Percentiles rank a stretch among this genome's conserved stretches.
These are phyloP conservation scores for Eutreptiella sp. DNA, from an alignment of 208 protist genomes.

Conservation along the genomic window DNA sequence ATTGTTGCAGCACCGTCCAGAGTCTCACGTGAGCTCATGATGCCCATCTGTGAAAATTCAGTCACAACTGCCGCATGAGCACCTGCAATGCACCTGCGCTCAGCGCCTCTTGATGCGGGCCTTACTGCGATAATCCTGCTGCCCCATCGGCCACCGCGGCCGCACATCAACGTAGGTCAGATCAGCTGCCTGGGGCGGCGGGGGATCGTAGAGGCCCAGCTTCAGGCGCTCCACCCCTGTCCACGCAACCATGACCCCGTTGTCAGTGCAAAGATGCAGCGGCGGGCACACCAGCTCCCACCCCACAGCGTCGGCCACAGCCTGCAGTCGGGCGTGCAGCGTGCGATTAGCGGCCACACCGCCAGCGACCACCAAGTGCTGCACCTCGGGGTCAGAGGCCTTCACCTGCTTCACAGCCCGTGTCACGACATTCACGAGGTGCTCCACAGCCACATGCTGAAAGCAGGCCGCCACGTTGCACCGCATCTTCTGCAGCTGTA, in stretches of 20 bases:
- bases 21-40: no score
- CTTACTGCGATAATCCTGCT: no score
- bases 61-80: no score
- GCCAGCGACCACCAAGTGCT: background rate
- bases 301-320: background rate
- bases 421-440: conserved; percentile 10
- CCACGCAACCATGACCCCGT: conserved; percentile 23
- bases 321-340: background rate
- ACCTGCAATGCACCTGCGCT: no score
- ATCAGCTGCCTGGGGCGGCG: no score
- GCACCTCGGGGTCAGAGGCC: background rate
- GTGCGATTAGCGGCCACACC: conserved; percentile 15
- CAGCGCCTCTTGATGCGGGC: no score
- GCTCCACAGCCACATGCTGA: conserved; percentile 2
- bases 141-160: no score
- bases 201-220: background rate
- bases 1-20: no score
- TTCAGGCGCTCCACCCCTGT: background rate
- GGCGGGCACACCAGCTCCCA: conserved; percentile 1
- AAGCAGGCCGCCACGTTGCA: conserved; percentile 2
- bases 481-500: no score
- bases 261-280: conserved; percentile 19
- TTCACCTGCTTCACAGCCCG: background rate
- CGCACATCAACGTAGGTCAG: no score
- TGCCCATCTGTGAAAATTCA: no score